phyloP scores from a whole-genome alignment of 2,329 filamentous ascomycete genomes.

The Fusarium globosum region DNA sequence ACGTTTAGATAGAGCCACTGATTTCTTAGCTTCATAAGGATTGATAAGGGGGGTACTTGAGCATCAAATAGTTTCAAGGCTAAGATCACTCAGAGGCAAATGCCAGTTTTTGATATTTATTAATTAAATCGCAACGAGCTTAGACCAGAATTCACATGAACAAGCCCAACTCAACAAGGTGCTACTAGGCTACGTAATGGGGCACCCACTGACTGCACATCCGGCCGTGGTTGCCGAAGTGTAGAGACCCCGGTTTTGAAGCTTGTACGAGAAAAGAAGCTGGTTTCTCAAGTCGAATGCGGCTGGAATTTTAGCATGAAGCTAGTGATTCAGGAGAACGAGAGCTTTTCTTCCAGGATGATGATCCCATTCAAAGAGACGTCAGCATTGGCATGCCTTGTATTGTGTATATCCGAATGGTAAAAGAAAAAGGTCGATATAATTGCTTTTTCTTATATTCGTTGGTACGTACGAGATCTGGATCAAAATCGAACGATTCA shows the following conservation, averaged over 20 bases:
- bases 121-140: neutral
- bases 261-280: constrained; percentile 12
- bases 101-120: neutral
- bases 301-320: neutral
- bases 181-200: neutral
- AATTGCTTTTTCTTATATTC: neutral
- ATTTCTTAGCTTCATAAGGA: neutral
- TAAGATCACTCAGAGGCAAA: neutral
- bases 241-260: neutral
- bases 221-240: neutral
- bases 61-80: neutral
- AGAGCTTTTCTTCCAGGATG: neutral
- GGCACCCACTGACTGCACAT: neutral
- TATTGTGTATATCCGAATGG: neutral
- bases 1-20: neutral
- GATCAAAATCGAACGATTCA: neutral
- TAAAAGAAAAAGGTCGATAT: neutral
- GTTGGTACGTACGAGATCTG: neutral
- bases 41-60: neutral
- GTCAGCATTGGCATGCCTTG: neutral
- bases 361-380: neutral
- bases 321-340: neutral
- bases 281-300: neutral
- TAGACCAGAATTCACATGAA: neutral
- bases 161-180: neutral